Evolutionary conservation across 495 filamentous ascomycete species (phyloP), one percentile per base, ranked within the genome.

Genomic region (Penicillium lagena): DNA sequence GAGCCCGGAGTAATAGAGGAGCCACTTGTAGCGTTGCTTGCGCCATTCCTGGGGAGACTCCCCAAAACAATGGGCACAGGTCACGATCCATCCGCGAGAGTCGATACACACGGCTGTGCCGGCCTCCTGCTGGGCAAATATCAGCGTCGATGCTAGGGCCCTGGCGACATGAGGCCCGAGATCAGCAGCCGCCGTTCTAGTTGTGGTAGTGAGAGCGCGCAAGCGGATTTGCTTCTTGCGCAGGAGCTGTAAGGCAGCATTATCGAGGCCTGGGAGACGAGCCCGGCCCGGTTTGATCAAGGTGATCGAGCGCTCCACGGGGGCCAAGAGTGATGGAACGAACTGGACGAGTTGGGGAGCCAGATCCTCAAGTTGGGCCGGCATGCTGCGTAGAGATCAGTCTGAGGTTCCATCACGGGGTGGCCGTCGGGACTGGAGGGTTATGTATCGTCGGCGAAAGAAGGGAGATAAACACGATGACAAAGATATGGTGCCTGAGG

Each of bases 81-180:
- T 76, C 29, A 76, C 45, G 9, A 76, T 49, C 29, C 72, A 47
- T 11, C 70, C 73, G 10, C 50, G 40, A 28, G 59, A 31, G 2
- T 60, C 52, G 28, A 76, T 66, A 43, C 65, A 75, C n/a, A 74
- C 61, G 3, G 73, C 70, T 5, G 68, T 73, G 22, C 70, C 68
- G 9, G 70, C 73, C 46, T 71, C 65, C 30, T 67, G 54, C 43
- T 72, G 71, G 29, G 65, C 70, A 40, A 75, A 77, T 22, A 75
- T 66, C 15, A 75, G 60, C 0, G 70, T 72, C 0, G 72, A 44
- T 32, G 31, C 12, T 14, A 40, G 37, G 5, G 29, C 42, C 7
- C 30, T 31, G 22, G 35, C 1, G 22, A 37, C 41, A 2, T 40
- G 31, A 0, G 7, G 31, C 8, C 47, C 31, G 0, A 27, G 11